phyloP scores from a whole-genome alignment of 108 stramenopile species.

The Skeletonema grethae region DNA sequence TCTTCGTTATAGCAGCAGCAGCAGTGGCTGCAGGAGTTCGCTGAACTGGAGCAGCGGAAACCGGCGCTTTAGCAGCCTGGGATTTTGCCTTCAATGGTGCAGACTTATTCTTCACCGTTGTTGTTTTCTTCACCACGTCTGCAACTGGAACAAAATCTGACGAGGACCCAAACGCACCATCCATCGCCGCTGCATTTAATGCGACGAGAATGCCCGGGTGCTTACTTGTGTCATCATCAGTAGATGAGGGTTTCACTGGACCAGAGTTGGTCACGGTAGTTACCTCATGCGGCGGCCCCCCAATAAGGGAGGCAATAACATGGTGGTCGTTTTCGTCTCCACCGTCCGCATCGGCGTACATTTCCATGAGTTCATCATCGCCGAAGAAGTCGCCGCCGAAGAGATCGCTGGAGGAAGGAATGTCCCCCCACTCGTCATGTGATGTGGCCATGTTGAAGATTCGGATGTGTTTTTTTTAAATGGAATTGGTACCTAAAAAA shows the following conservation, averaged over 20 bases:
- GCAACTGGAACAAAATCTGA: conserved; percentile 25
- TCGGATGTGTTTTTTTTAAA: background rate
- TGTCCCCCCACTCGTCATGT: conserved; percentile 33
- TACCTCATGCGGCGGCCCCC: conserved; percentile 15
- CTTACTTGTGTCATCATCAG: conserved; percentile 27
- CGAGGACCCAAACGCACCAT: conserved; percentile 24
- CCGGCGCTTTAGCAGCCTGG: conserved; percentile 22
- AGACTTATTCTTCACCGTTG: background rate
- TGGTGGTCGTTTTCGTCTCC: conserved; percentile 43
- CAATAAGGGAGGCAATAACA: conserved; percentile 31
- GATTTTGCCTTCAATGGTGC: background rate
- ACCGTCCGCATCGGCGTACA: conserved; percentile 70
- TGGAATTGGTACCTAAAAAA: conserved; percentile 23
- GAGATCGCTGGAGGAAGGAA: conserved; percentile 64
- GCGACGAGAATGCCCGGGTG: conserved; percentile 42
- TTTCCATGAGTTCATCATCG: conserved; percentile 79
- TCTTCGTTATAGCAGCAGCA: conserved; percentile 15
- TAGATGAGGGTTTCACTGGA: background rate
- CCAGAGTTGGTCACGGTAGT: conserved; percentile 8
- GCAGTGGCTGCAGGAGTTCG: background rate
- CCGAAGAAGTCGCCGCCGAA: conserved; percentile 81
- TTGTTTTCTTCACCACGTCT: conserved; percentile 1
- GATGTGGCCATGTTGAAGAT: background rate
- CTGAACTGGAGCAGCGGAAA: background rate
- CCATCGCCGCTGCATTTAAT: conserved; percentile 48